Conservation (phyloP, 139 green algal species). For the Limnomonas spitsbergensis region DNA sequence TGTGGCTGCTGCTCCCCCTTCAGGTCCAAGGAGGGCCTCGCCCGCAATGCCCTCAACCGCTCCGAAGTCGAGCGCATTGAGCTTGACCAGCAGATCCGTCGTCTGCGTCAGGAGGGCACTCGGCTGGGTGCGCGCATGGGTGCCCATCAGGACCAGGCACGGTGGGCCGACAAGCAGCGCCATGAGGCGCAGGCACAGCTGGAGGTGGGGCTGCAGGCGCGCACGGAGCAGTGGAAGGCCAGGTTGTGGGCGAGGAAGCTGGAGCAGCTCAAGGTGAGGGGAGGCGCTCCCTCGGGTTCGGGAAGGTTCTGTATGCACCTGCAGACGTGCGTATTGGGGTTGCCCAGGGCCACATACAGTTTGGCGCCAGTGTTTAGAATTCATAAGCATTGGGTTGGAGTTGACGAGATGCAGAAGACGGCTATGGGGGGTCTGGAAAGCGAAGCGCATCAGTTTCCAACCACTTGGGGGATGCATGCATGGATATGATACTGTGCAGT, state of each 20-base stretch:
- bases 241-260: constrained; percentile 52
- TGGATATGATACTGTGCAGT: too few species aligned
- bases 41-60: constrained; percentile 50
- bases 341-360: too few species aligned
- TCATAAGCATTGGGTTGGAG: too few species aligned
- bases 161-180: constrained; percentile 51
- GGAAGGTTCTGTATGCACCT: background rate
- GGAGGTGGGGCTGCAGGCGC: constrained; percentile 35
- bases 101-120: constrained; percentile 10
- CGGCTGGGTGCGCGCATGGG: background rate
- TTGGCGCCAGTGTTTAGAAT: too few species aligned
- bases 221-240: constrained; percentile 51
- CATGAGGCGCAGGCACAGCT: constrained; percentile 41
- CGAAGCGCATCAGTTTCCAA: too few species aligned
- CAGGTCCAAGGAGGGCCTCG: constrained; percentile 49
- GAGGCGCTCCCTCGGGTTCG: background rate
- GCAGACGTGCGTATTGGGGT: too few species aligned
- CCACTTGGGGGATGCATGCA: too few species aligned
- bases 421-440: too few species aligned
- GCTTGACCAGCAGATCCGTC: constrained; percentile 43
- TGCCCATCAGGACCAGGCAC: constrained; percentile 44
- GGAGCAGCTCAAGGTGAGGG: constrained; percentile 43
- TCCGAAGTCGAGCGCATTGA: constrained; percentile 51
- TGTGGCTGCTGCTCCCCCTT: too few species aligned
- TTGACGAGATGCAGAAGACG: too few species aligned